These are phyloP conservation scores for Cardamine occulta DNA, from an alignment of 345 rosid genomes.

Conservation along the genomic window DNA sequence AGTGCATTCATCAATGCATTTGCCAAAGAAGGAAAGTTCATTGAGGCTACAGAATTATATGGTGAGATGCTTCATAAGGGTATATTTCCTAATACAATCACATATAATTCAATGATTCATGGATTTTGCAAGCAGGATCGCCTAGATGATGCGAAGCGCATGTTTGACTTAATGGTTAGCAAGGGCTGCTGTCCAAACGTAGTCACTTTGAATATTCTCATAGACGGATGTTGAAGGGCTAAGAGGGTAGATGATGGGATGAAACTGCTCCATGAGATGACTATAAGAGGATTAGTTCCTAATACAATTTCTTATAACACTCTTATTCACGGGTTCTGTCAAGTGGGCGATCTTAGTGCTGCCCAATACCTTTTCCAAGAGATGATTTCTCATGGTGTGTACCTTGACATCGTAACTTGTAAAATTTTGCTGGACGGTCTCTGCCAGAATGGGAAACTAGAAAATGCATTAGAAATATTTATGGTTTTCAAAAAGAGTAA, in stretches of 20 bases:
- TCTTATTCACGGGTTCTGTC: conserved; percentile 12
- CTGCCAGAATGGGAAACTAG: background rate
- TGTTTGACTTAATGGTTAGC: too few species aligned
- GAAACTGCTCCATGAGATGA: background rate
- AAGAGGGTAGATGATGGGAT: background rate
- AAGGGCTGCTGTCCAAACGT: too few species aligned
- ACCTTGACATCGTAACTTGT: background rate
- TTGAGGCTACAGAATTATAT: too few species aligned
- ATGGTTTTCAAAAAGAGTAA: background rate
- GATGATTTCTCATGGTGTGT: background rate
- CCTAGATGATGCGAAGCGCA: too few species aligned
- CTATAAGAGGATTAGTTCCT: background rate
- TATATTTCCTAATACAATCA: too few species aligned
- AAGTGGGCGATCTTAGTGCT: background rate
- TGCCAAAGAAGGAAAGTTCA: too few species aligned
- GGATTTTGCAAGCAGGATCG: too few species aligned
- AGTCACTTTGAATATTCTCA: background rate
- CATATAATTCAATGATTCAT: too few species aligned
- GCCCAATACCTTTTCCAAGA: background rate
- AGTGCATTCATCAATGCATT: too few species aligned
- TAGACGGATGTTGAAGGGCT: background rate
- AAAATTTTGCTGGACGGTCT: background rate
- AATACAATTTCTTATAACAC: background rate
- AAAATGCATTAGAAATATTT: background rate
- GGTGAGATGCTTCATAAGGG: too few species aligned